Conservation (phyloP, 148 eudicot genomes). For the Rhododendron kiyosumense region DNA sequence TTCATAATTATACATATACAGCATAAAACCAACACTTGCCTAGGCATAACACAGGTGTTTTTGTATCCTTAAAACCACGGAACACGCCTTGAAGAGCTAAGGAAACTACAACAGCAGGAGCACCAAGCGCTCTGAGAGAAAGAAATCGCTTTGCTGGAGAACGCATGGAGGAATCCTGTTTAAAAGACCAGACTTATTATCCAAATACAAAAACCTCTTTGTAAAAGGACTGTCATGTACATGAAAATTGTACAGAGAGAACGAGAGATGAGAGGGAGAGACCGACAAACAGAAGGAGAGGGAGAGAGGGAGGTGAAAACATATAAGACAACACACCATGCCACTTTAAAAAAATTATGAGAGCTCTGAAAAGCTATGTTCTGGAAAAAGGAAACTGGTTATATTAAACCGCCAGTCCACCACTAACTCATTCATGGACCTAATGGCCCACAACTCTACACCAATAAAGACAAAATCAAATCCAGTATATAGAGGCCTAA, state of each 20-base stretch:
- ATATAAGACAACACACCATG: background rate
- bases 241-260: background rate
- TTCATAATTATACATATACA: background rate
- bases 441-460: background rate
- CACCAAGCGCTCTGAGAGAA: slow-evolving; percentile 82
- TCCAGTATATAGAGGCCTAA: background rate
- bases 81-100: slow-evolving; percentile 95
- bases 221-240: background rate
- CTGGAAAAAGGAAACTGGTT: background rate
- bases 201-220: background rate
- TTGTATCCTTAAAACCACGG: slow-evolving; percentile 97
- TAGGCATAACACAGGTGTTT: slow-evolving; percentile 85
- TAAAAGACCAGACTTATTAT: background rate
- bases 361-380: background rate
- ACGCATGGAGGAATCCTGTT: slow-evolving; percentile 82
- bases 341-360: background rate
- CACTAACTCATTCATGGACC: background rate
- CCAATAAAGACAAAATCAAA: background rate
- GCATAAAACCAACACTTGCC: slow-evolving; percentile 41
- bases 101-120: slow-evolving; percentile 92
- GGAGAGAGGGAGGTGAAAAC: background rate
- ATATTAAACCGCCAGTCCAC: background rate
- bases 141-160: slow-evolving; percentile 67
- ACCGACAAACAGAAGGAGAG: background rate
- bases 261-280: background rate